Percentiles rank a stretch among this genome's conserved stretches.
Evolutionary conservation across 306 rosid genomes (phyloP).

Genomic region (Quercus berberidifolia): DNA sequence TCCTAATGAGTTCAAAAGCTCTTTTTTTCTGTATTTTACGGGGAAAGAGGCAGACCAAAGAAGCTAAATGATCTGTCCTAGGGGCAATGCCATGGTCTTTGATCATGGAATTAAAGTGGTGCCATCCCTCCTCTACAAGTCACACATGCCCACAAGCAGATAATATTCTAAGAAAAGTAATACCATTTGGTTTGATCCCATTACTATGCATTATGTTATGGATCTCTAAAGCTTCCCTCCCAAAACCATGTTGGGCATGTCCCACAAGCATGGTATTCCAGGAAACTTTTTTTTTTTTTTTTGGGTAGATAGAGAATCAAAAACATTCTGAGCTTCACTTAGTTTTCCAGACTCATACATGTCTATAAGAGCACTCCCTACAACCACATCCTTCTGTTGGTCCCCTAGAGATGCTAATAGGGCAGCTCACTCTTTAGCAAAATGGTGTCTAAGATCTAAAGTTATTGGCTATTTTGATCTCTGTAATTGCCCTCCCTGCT

Average conservation of each 20-base stretch:
- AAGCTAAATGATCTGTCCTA: not conserved
- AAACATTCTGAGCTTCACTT: slow-evolving; percentile 41
- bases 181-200: slow-evolving; percentile 41
- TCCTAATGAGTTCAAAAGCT: not conserved
- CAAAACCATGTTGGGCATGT: slow-evolving; percentile 52
- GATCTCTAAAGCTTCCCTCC: slow-evolving; percentile 43
- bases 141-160: slow-evolving; percentile 56
- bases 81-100: not conserved
- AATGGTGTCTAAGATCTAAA: too few relatives aligned
- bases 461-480: too few relatives aligned
- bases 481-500: too few relatives aligned
- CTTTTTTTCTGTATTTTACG: not conserved
- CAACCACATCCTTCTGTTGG: slow-evolving; percentile 9
- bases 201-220: slow-evolving; percentile 31
- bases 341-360: slow-evolving; percentile 48
- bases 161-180: slow-evolving; percentile 41
- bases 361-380: slow-evolving; percentile 54
- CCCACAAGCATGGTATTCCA: slow-evolving; percentile 53
- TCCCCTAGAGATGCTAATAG: too few relatives aligned
- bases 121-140: slow-evolving; percentile 34
- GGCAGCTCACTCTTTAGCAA: too few relatives aligned
- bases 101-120: not conserved
- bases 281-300: slow-evolving; percentile 35
- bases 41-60: slow-evolving; percentile 6
- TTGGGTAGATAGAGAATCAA: slow-evolving; percentile 26